A percentile compares a stretch with the other conserved stretches of the same genome.
Conservation (phyloP, 2,329 filamentous ascomycete genomes). For the Beauveria bassiana region DNA sequence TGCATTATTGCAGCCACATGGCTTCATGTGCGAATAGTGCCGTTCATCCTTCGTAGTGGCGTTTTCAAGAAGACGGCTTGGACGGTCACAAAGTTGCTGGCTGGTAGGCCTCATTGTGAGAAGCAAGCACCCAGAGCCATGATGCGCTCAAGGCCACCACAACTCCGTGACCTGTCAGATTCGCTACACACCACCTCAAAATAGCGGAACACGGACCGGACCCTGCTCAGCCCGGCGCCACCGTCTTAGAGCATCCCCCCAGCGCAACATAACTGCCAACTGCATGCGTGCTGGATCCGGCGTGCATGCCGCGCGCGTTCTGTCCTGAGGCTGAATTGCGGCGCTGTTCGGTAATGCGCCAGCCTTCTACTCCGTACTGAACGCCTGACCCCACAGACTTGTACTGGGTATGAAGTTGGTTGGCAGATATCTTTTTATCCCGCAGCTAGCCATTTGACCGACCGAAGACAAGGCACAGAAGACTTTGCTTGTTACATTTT, state of each 20-base stretch:
- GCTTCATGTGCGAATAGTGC: neutral
- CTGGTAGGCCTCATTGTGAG: neutral
- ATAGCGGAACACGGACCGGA: conserved; percentile 10
- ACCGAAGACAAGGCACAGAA: neutral
- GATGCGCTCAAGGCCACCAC: neutral
- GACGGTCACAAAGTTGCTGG: neutral
- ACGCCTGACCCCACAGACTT: no score
- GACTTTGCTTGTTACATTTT: neutral
- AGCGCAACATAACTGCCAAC: neutral
- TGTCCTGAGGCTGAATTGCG: neutral
- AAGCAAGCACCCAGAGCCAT: neutral
- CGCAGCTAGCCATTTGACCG: neutral
- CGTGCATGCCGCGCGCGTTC: neutral
- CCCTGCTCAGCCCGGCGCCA: conserved; percentile 7
- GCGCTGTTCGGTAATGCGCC: neutral
- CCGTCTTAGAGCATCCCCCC: conserved; percentile 1
- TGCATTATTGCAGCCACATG: neutral
- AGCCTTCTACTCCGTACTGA: neutral
- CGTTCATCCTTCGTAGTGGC: neutral
- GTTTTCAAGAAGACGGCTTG: neutral
- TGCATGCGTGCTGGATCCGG: neutral
- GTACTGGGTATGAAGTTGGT: no score
- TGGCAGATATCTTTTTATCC: neutral
- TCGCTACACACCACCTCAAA: neutral
- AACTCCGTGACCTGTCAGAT: conserved; percentile 5